Evolutionary conservation across 768 basidiomycete genomes (phyloP).

Genomic region (Leccinum arenicola): DNA sequence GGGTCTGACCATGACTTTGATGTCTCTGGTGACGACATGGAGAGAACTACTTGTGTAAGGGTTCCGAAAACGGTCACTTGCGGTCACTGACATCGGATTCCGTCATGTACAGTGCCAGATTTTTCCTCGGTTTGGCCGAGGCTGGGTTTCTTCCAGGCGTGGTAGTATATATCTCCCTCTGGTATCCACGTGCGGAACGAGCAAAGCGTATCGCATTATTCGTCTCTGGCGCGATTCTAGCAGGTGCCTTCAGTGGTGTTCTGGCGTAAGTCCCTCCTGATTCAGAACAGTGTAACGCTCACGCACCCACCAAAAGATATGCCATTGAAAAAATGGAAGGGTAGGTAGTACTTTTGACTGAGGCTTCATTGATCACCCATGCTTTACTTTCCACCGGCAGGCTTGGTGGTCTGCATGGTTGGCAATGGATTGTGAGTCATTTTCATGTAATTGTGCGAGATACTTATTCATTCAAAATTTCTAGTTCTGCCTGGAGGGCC

Average conservation of each 20-base stretch:
- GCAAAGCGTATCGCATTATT: constrained; percentile 56
- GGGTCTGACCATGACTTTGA: constrained; percentile 37
- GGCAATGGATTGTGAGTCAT: constrained; percentile 38
- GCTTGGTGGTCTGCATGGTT: constrained; percentile 32
- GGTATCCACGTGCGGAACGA: constrained; percentile 58
- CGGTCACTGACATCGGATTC: constrained; percentile 1
- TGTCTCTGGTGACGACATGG: constrained; percentile 36
- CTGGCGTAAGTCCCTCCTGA: constrained; percentile 36
- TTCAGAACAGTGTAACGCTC: not conserved
- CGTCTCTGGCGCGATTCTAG: constrained; percentile 53
- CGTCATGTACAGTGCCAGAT: constrained; percentile 27
- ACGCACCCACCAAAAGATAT: constrained; percentile 27
- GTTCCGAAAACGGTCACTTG: not conserved
- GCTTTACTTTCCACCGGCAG: constrained; percentile 11
- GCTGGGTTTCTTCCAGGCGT: constrained; percentile 42
- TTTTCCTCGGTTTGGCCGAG: constrained; percentile 47
- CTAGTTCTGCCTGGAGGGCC: constrained; percentile 33
- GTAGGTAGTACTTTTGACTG: constrained; percentile 21
- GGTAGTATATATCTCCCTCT: constrained; percentile 46
- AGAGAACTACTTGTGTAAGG: constrained; percentile 30
- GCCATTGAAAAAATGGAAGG: constrained; percentile 34
- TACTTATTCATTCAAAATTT: constrained; percentile 1
- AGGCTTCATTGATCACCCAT: not conserved
- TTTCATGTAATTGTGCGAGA: too few relatives aligned
- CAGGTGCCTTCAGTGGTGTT: constrained; percentile 48